phyloP scores from a whole-genome alignment of 306 rosid genomes.

The Medicago arabica region DNA sequence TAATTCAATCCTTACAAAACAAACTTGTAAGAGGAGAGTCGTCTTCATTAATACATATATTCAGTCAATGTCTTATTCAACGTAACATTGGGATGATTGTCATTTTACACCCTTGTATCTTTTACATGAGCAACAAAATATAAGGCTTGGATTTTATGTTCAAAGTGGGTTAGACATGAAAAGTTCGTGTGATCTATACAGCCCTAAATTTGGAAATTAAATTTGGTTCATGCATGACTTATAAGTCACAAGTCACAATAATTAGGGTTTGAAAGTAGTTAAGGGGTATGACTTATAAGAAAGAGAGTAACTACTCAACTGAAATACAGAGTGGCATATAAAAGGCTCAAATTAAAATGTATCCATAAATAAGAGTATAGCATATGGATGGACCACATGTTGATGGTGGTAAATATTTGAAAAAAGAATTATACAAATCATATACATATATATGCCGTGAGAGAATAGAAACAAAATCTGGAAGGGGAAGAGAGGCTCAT shows the following conservation, averaged over 20 bases:
- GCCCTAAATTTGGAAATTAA: conserved; percentile 30
- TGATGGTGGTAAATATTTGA: background rate
- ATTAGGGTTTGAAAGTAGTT: conserved; percentile 39
- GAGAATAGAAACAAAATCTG: background rate
- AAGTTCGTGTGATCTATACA: conserved; percentile 25
- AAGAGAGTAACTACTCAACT: conserved; percentile 7
- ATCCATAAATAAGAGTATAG: conserved; percentile 18
- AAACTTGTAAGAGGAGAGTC: too few relatives aligned
- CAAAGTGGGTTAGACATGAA: conserved; percentile 48
- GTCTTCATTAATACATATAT: too few relatives aligned
- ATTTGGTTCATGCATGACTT: background rate
- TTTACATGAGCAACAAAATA: conserved; percentile 37
- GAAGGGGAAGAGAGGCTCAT: conserved; percentile 26
- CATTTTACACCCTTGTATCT: conserved; percentile 13
- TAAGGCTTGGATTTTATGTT: conserved; percentile 35
- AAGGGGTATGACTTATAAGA: conserved; percentile 18
- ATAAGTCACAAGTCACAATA: conserved; percentile 9
- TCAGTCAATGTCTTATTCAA: too few relatives aligned
- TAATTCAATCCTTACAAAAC: too few relatives aligned
- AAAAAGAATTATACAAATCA: background rate
- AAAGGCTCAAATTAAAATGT: conserved; percentile 3
- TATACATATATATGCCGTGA: background rate
- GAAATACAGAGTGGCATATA: conserved; percentile 12
- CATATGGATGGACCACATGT: conserved; percentile 28
- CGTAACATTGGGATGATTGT: background rate